These are phyloP conservation scores for Fusarium sp. DNA, from an alignment of 2,329 filamentous ascomycete species.

Conservation along the genomic window DNA sequence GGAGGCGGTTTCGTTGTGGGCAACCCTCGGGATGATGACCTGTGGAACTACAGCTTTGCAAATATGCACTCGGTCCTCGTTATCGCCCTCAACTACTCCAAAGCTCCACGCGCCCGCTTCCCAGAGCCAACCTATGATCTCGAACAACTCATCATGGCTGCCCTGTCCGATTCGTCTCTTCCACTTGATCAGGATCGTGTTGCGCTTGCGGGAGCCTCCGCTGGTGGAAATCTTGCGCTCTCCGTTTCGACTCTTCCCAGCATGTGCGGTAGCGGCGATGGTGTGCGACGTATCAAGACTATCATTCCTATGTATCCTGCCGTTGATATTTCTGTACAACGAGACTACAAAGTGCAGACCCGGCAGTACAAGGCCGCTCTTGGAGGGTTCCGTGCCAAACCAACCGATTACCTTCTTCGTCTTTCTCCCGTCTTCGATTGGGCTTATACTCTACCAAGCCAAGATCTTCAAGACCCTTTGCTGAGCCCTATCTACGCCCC, in stretches of 20 bases:
- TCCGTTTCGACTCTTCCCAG: constrained; percentile 21
- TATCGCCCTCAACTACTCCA: constrained; percentile 24
- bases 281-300: constrained; percentile 9
- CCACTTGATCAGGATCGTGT: constrained; percentile 20
- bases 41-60: constrained; percentile 13
- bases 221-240: constrained; percentile 15
- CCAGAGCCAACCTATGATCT: constrained; percentile 21
- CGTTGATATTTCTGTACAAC: constrained; percentile 5
- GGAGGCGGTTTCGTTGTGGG: constrained; percentile 29
- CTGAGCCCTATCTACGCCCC: constrained; percentile 18
- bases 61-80: constrained; percentile 25
- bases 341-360: constrained; percentile 14
- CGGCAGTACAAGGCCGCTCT: constrained; percentile 18
- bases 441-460: constrained; percentile 4
- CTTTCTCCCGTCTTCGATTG: constrained; percentile 24
- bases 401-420: constrained; percentile 3
- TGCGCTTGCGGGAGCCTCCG: constrained; percentile 17
- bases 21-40: constrained; percentile 16
- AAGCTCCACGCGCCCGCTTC: constrained; percentile 11
- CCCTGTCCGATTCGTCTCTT: neutral
- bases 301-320: constrained; percentile 14
- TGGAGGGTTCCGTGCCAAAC: constrained; percentile 14
- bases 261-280: constrained; percentile 28
- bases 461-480: constrained; percentile 18
- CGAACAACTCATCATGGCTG: constrained; percentile 16